Evolutionary conservation across 306 rosid species (phyloP), one percentile per base, ranked within the genome.

Genomic region (Astragalus membranaceus): DNA sequence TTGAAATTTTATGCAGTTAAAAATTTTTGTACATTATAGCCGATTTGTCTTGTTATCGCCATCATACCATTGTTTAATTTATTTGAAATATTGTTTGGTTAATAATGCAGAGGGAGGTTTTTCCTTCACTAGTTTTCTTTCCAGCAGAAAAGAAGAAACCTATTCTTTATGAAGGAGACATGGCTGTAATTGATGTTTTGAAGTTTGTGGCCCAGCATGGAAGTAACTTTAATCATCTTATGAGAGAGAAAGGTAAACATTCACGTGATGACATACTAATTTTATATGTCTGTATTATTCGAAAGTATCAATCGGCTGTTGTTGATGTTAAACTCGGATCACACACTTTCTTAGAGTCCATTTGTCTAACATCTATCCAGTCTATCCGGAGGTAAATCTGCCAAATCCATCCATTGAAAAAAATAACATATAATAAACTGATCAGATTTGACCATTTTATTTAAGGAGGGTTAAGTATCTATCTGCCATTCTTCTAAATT

Each of bases 91-190:
- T 72, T 64, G 52, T 66, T 70, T 73, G 32, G n/a, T 77, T 49
- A 46, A 67, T 67, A 76, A 64, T 81, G 88, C 94, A 94, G 98
- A 76, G 82, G 73, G 98, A 81, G 77, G 89, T 86, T 64, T 94
- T 85, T 87, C 98, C 98, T 75, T 81, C 92, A 43, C 83, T 94
- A 71, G 20, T 88, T 73, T 81, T 94, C 80, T 94, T 88, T 83
- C 96, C 94, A 63, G 98, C 97, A 58, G 89, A 72, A 76, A 88
- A 68, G 71, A 85, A 83, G 83, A 75, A 80, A 46, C 81, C 86
- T 74, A 13, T 90, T 39, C 85, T 75, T 49, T 94, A 90, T 85
- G 85, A 76, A 52, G 96, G 98, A 46, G 92, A 84, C 64, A 60
- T 87, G 84, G 78, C 95, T 39, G 96, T 90, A 55, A 75, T 85